phyloP scores from a whole-genome alignment of 371 early-diverging fungal genomes.

The Apophysomyces sp. region DNA sequence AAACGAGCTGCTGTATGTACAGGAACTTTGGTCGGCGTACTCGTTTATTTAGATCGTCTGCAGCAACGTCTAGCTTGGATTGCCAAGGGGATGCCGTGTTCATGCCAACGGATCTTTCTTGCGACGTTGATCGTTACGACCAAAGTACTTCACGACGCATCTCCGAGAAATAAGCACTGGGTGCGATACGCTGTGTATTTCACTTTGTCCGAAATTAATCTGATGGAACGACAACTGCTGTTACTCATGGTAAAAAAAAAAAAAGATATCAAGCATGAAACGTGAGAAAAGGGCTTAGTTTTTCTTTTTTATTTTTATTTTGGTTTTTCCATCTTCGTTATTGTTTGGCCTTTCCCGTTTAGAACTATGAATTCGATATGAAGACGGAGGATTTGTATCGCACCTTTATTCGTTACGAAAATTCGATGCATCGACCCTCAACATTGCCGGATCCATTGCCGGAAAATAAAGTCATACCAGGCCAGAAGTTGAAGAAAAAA shows the following conservation, averaged over 20 bases:
- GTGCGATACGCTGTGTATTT: slow-evolving; percentile 65
- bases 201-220: slow-evolving; percentile 72
- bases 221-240: slow-evolving; percentile 82
- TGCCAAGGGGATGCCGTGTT: slow-evolving; percentile 73
- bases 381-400: slow-evolving; percentile 9
- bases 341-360: neutral
- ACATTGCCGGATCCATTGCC: neutral
- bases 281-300: slow-evolving; percentile 1
- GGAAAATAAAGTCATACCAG: neutral
- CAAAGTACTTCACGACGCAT: slow-evolving; percentile 73
- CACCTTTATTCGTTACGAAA: neutral
- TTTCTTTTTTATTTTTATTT: too few relatives aligned
- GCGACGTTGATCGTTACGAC: slow-evolving; percentile 72
- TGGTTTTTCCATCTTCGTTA: slow-evolving; percentile 2
- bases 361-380: slow-evolving; percentile 18
- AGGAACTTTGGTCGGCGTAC: slow-evolving; percentile 60
- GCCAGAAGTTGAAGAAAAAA: neutral
- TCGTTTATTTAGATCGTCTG: slow-evolving; percentile 60
- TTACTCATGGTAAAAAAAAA: slow-evolving; percentile 51
- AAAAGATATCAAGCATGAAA: neutral
- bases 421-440: neutral
- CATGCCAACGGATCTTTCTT: slow-evolving; percentile 76
- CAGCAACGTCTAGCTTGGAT: slow-evolving; percentile 48
- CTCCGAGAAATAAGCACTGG: slow-evolving; percentile 80
- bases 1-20: slow-evolving; percentile 53